Evolutionary conservation across 345 rosid species (phyloP).

Genomic region (Stellera chamaejasme): DNA sequence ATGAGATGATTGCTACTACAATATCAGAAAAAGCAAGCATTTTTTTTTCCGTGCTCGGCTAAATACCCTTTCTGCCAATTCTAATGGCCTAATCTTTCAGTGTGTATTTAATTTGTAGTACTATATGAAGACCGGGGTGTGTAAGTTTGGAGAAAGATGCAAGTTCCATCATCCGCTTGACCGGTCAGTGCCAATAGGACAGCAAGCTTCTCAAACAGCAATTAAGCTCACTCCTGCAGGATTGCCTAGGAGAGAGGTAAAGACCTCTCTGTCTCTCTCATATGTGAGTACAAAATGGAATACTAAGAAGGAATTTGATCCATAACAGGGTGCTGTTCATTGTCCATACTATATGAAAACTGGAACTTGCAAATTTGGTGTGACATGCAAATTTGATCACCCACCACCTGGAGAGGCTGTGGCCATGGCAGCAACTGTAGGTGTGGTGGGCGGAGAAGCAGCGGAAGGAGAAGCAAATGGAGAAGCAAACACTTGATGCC

Average conservation of each 20-base stretch:
- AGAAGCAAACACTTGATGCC: background rate
- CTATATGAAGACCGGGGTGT: slow-evolving; percentile 93
- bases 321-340: slow-evolving; percentile 51
- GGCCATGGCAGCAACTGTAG: slow-evolving; percentile 36
- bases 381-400: slow-evolving; percentile 85
- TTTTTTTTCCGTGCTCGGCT: background rate
- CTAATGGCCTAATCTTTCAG: too few species aligned
- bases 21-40: too few species aligned
- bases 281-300: background rate
- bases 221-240: slow-evolving; percentile 90
- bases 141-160: slow-evolving; percentile 83
- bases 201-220: slow-evolving; percentile 34
- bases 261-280: background rate
- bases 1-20: background rate
- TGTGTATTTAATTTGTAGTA: slow-evolving; percentile 27
- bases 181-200: slow-evolving; percentile 35
- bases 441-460: slow-evolving; percentile 20
- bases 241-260: slow-evolving; percentile 92
- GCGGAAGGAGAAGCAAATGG: slow-evolving; percentile 15
- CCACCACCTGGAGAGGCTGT: slow-evolving; percentile 94
- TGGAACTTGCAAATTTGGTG: slow-evolving; percentile 80
- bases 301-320: too few species aligned
- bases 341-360: slow-evolving; percentile 97
- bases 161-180: slow-evolving; percentile 82
- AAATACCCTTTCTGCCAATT: too few species aligned